phyloP scores from a whole-genome alignment of 1,284 basidiomycete genomes.

The Phellopilus nigrolimitatus region DNA sequence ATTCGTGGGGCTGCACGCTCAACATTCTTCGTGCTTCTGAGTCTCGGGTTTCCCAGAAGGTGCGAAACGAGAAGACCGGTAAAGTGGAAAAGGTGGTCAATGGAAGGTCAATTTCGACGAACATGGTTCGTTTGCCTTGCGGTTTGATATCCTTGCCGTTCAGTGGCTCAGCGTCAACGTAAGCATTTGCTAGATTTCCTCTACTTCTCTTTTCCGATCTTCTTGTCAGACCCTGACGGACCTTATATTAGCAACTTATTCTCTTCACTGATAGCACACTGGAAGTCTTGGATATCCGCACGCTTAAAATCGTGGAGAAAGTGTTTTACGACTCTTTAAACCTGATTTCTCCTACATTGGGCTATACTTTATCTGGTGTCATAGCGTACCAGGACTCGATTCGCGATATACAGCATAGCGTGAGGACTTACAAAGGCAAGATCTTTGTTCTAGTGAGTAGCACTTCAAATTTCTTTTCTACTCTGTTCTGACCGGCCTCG shows the following conservation, averaged over 20 bases:
- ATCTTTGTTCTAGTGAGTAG: conserved; percentile 80
- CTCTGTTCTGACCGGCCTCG: conserved; percentile 13
- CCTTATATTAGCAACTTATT: conserved; percentile 50
- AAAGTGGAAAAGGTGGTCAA: conserved; percentile 55
- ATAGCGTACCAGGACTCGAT: conserved; percentile 46
- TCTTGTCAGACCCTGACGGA: neutral
- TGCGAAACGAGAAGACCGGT: conserved; percentile 52
- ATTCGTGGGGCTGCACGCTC: conserved; percentile 74
- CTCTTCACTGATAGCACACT: conserved; percentile 54
- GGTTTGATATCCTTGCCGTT: conserved; percentile 56
- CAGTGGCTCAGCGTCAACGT: conserved; percentile 78
- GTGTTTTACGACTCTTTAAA: conserved; percentile 51
- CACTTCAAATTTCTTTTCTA: neutral
- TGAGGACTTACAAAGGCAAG: conserved; percentile 84
- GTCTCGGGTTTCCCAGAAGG: conserved; percentile 45
- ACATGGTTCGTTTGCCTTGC: conserved; percentile 48
- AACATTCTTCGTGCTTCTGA: conserved; percentile 66
- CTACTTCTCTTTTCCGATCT: conserved; percentile 11
- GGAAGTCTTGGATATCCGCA: conserved; percentile 66
- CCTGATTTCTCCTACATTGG: conserved; percentile 50
- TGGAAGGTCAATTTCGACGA: conserved; percentile 61
- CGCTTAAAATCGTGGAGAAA: conserved; percentile 51
- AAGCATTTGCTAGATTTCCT: conserved; percentile 36
- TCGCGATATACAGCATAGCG: conserved; percentile 63
- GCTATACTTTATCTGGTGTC: conserved; percentile 42